Evolutionary conservation across 345 rosid genomes (phyloP), one percentile per base, ranked within the genome.

Genomic region (Bretschneidera sinensis): DNA sequence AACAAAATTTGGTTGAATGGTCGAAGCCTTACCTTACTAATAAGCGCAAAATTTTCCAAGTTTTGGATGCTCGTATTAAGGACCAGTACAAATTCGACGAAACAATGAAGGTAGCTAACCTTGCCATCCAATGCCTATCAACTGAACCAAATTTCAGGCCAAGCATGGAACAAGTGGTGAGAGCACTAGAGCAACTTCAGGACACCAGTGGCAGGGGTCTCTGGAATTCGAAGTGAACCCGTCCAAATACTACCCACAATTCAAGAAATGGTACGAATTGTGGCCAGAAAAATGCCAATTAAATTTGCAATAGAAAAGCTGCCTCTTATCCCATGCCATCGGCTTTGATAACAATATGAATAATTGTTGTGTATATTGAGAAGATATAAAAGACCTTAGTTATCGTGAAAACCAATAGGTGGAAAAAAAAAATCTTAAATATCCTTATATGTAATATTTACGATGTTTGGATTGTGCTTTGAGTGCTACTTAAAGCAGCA

Each of bases 1-100:
- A 95, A 62, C 96, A 91, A 21, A 80, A 81, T 54, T 76, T 95
- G 17, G 95, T 95, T 13, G 92, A 86, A 54, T 91, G 97, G 99
- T 97, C 96, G 24, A 81, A 78, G 61, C 92, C 97, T 1, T 72
- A 69, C 76, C 83, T 95, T 31, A 77, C 80, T 18, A 95, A 83
- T 72, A 88, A 85, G 51, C 84, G 95, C 17, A 91, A 79, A 75
- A 78, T 91, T 24, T 82, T 91, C 60, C 88, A 72, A 59, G 75
- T 95, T 49, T 63, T 91, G 60, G 99, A 95, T 69, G 57, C 68
- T 67, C 81, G 89, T 54, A 75, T 95, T 9, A 79, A 88, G 53
- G 79, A 84, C 48, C 85, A 86, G 65, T 85, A 86, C 51, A 9
- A 84, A 20, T 68, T 64, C 10, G 72, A 81, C 14, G 81, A 65